Base-by-base conservation (phyloP, 495 filamentous ascomycete genomes). In the Penicillium steckii region DNA sequence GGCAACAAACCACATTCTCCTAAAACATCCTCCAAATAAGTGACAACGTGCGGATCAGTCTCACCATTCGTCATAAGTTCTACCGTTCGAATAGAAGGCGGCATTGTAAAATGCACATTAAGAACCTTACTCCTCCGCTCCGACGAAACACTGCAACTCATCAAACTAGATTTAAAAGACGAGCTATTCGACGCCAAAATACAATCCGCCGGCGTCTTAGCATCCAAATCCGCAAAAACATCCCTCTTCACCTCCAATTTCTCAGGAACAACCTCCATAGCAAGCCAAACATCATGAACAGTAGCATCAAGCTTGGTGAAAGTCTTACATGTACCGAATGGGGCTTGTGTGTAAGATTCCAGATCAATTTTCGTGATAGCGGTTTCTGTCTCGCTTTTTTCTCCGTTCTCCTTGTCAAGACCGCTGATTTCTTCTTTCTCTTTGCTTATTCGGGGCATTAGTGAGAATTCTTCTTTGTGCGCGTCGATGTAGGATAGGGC, bases 81-180 rank as follows among this genome's bases (percentile, higher is more conserved):
- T 4, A 83, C 79, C 10, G 59, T 67, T 5, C 57, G 55, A 40
- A 73, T 70, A 24, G 51, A 53, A 0, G 80, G 81, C 44, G 80
- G 82, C 67, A 83, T 80, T 18, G 66, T 65, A 53, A 73, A 84
- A 62, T 83, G 80, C 45, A 70, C 74, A 56, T 84, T 84, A 9
- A 67, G 46, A 57, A 50, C 68, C 59, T 18, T 54, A 40, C 26
- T 55, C 37, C 32, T 56, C 7, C 58, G 33, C 15, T 61, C 53
- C 1, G 27, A 18, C 1, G 38, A 35, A 1, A 68, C 38, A 10
- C 60, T 60, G 0, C 24, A 40, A 15, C 62, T 17, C 66, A 73
- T 62, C 40, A 65, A 40, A 32, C 60, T 60, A 13, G 69, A 68
- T 48, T 63, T 67, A 24, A 62, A 63, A 0, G 56, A 63, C 9